These are phyloP conservation scores for Umbelopsis sp. DNA, from an alignment of 192 early-diverging fungal genomes.

Conservation along the genomic window DNA sequence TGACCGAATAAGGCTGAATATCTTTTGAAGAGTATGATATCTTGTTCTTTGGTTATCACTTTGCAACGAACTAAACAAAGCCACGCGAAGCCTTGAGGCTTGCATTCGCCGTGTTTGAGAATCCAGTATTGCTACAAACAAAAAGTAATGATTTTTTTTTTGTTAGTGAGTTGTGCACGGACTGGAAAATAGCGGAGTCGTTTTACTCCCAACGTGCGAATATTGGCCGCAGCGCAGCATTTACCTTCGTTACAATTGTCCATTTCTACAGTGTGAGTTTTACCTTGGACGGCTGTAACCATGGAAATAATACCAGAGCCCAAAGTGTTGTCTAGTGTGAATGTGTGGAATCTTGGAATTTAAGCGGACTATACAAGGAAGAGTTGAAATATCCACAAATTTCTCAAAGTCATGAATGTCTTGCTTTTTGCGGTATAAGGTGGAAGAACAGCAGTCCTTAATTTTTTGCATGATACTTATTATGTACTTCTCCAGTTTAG, in stretches of 20 bases:
- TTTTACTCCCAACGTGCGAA: background rate
- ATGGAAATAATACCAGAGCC: conserved; percentile 18
- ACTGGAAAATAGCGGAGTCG: conserved; percentile 11
- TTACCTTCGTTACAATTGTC: conserved; percentile 11
- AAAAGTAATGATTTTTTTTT: background rate
- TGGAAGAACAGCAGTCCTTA: background rate
- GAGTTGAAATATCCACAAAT: background rate
- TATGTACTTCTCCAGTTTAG: background rate
- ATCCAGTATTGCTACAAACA: conserved; percentile 12
- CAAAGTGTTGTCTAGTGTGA: background rate
- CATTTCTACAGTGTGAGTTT: background rate
- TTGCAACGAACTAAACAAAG: conserved; percentile 39
- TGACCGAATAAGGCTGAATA: conserved; percentile 40
- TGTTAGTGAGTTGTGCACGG: background rate
- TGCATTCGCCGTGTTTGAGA: conserved; percentile 33
- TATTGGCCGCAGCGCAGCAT: background rate
- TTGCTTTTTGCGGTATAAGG: conserved; percentile 12
- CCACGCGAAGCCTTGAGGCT: conserved; percentile 35
- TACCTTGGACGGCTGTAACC: conserved; percentile 18
- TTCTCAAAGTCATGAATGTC: background rate
- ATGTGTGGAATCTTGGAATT: conserved; percentile 10
- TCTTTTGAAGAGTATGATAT: conserved; percentile 31
- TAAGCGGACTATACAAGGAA: no score
- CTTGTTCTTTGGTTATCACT: conserved; percentile 25
- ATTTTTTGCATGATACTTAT: background rate